phyloP scores from a whole-genome alignment of 805 yeast species.

The Myxozyma mucilagina region DNA sequence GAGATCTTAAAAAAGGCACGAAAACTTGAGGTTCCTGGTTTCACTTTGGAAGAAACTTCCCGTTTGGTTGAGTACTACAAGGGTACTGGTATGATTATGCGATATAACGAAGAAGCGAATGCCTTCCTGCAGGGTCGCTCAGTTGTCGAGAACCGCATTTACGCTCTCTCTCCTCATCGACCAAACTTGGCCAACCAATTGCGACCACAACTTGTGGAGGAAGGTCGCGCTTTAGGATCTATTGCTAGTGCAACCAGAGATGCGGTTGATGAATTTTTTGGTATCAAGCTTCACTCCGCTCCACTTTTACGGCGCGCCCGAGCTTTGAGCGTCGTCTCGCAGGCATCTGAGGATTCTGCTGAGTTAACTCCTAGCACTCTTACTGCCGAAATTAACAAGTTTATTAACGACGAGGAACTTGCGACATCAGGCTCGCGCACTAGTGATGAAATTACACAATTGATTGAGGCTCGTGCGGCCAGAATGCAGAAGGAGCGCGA shows the following conservation, averaged over 20 bases:
- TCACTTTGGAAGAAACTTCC: constrained; percentile 18
- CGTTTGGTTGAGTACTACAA: constrained; percentile 20
- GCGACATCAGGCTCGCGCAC: background rate
- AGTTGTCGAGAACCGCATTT: constrained; percentile 11
- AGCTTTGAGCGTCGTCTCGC: background rate
- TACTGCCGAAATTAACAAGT: background rate
- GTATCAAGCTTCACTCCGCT: constrained; percentile 9
- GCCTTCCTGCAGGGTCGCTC: constrained; percentile 9
- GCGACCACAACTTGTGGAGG: constrained; percentile 1
- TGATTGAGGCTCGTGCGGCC: background rate
- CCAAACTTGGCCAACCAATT: constrained; percentile 1
- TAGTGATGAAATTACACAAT: background rate
- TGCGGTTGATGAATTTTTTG: background rate
- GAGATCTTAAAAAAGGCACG: background rate
- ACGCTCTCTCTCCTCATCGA: constrained; percentile 3
- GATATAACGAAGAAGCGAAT: background rate
- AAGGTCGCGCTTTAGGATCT: background rate
- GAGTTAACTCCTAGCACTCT: background rate
- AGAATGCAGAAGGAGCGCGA: background rate
- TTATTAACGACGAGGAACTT: background rate
- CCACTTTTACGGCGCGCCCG: constrained; percentile 3
- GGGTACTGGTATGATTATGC: constrained; percentile 14
- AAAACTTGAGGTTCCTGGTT: constrained; percentile 6
- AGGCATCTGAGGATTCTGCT: background rate
- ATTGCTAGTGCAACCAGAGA: background rate